These are phyloP conservation scores for Leersia perrieri DNA, from an alignment of 176 grass and related monocot genomes.

Conservation along the genomic window DNA sequence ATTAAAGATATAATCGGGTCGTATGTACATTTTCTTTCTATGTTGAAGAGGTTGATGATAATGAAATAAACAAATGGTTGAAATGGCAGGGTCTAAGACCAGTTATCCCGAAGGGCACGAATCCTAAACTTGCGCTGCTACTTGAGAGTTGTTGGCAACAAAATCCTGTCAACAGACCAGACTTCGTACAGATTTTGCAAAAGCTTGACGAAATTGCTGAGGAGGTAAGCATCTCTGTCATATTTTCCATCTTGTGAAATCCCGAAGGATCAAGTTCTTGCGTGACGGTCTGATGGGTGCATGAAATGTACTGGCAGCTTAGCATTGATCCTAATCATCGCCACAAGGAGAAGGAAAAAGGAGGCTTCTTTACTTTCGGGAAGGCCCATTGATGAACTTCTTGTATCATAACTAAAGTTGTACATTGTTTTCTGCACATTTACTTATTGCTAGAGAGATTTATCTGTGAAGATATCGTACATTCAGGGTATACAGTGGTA, in stretches of 20 bases:
- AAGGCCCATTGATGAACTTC: background rate
- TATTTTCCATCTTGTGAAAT: background rate
- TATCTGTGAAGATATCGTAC: background rate
- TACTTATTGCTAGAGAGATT: background rate
- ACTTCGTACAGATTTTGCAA: slow-evolving; percentile 59
- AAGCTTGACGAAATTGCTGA: slow-evolving; percentile 45
- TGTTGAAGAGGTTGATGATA: background rate
- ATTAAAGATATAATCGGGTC: background rate
- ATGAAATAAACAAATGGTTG: background rate
- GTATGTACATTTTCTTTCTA: background rate
- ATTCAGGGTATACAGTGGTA: background rate
- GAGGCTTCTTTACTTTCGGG: slow-evolving; percentile 21
- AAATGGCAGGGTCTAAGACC: slow-evolving; percentile 49
- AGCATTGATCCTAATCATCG: slow-evolving; percentile 12
- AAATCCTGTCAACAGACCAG: slow-evolving; percentile 50
- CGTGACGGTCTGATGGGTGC: background rate
- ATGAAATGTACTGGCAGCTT: background rate
- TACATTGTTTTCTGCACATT: background rate
- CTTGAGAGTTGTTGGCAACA: slow-evolving; percentile 78
- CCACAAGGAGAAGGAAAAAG: slow-evolving; percentile 26
- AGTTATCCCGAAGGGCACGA: slow-evolving; percentile 53
- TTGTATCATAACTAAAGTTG: background rate
- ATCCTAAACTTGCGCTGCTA: slow-evolving; percentile 47
- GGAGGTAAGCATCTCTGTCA: slow-evolving; percentile 42
- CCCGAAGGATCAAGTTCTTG: background rate